Percentiles rank a stretch among this genome's conserved stretches.
These are phyloP conservation scores for Alliaria petiolata DNA, from an alignment of 345 rosid species.

Conservation along the genomic window DNA sequence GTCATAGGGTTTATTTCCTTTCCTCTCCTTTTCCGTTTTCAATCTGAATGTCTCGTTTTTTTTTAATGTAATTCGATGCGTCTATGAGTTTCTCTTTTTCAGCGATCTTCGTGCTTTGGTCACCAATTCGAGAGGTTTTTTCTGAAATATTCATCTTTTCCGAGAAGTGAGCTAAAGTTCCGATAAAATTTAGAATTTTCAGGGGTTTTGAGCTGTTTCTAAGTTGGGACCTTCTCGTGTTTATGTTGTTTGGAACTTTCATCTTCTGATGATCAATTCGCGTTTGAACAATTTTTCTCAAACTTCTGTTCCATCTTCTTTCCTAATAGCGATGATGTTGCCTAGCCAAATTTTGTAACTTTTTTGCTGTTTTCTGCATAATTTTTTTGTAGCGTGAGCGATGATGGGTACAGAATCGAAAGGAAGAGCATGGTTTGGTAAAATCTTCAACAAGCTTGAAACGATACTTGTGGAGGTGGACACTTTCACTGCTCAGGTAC, in stretches of 20 bases:
- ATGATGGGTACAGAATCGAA: conserved; percentile 57
- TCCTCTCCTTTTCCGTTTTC: neutral
- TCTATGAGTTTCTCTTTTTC: neutral
- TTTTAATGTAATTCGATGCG: neutral
- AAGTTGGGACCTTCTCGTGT: neutral
- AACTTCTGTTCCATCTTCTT: no score
- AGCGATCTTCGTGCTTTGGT: neutral
- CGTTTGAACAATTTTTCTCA: no score
- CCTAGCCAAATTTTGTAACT: neutral
- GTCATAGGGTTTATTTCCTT: neutral
- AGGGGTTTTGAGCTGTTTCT: conserved; percentile 14
- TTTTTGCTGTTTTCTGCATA: conserved; percentile 1
- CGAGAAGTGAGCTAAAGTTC: neutral
- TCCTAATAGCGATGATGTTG: neutral
- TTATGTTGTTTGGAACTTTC: neutral
- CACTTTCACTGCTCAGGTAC: conserved; percentile 39
- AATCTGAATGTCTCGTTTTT: conserved; percentile 13
- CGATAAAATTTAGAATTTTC: neutral
- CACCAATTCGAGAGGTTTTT: conserved; percentile 8
- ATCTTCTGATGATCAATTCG: neutral
- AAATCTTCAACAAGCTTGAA: conserved; percentile 67
- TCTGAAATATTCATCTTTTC: neutral
- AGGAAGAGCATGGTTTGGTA: conserved; percentile 59
- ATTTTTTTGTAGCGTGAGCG: neutral
- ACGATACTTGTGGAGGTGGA: conserved; percentile 61